A percentile compares a stretch with the other conserved stretches of the same genome.
phyloP scores from a whole-genome alignment of 441 rosid species.

The Mallotus japonicus region DNA sequence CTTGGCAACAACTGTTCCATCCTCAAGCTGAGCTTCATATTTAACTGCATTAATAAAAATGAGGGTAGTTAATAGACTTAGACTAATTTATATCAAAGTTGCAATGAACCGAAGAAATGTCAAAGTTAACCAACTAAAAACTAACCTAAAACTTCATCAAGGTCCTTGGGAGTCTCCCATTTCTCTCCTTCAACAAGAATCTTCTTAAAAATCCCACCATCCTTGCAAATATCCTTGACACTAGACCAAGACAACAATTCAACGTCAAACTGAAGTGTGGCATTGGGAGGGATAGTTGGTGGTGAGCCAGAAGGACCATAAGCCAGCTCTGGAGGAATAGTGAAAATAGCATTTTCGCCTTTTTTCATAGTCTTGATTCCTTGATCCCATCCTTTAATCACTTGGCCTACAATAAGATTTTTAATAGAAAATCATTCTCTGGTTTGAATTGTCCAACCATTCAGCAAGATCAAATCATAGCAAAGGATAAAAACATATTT shows the following conservation, averaged over 20 bases:
- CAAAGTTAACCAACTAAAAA: not conserved
- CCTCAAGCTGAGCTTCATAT: slow-evolving; percentile 68
- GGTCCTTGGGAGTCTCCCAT: slow-evolving; percentile 85
- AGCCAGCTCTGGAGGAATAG: slow-evolving; percentile 80
- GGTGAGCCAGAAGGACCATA: slow-evolving; percentile 87
- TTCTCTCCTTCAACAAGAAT: slow-evolving; percentile 66
- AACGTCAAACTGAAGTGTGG: slow-evolving; percentile 84
- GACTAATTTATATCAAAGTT: not conserved
- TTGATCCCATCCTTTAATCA: slow-evolving; percentile 92
- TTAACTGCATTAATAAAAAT: slow-evolving; percentile 49
- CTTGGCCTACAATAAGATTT: slow-evolving; percentile 50
- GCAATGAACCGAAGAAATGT: not conserved
- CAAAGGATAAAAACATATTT: too few relatives aligned
- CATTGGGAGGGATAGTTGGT: slow-evolving; percentile 74
- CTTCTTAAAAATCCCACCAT: slow-evolving; percentile 86
- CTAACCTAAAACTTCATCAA: slow-evolving; percentile 76
- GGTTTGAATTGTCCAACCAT: too few relatives aligned
- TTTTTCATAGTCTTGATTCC: slow-evolving; percentile 97
- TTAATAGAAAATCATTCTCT: too few relatives aligned
- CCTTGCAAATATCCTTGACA: slow-evolving; percentile 85
- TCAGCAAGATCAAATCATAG: too few relatives aligned
- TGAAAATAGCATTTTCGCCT: slow-evolving; percentile 80
- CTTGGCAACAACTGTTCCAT: slow-evolving; percentile 64
- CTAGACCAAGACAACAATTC: slow-evolving; percentile 83
- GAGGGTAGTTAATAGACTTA: not conserved